These are phyloP conservation scores for Hypoxylon rubiginosum DNA, from an alignment of 2,329 filamentous ascomycete genomes.

Conservation along the genomic window DNA sequence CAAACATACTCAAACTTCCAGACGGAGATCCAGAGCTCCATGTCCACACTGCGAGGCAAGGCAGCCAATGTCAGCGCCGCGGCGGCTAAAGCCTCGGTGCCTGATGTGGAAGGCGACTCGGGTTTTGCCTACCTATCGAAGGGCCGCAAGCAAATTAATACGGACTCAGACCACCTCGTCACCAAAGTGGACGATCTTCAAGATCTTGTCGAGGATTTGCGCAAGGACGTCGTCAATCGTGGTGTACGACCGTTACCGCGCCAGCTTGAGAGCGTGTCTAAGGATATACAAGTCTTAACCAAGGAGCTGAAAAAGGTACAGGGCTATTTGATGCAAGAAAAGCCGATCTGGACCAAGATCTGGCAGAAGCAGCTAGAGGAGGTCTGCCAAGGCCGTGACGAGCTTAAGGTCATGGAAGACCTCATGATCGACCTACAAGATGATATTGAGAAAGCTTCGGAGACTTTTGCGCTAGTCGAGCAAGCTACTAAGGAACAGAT, in stretches of 20 bases:
- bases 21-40: conserved; percentile 87
- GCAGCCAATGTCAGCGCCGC: conserved; percentile 83
- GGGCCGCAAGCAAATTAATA: conserved; percentile 87
- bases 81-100: conserved; percentile 78
- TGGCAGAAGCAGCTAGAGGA: conserved; percentile 98
- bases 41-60: conserved; percentile 85
- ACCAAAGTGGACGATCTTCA: conserved; percentile 96
- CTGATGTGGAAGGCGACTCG: conserved; percentile 79
- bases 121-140: conserved; percentile 87
- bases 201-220: conserved; percentile 94
- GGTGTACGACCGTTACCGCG: conserved; percentile 92
- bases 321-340: conserved; percentile 90
- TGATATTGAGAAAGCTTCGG: conserved; percentile 92
- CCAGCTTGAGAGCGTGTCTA: conserved; percentile 89
- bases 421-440: conserved; percentile 92
- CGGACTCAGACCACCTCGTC: conserved; percentile 91
- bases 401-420: conserved; percentile 96
- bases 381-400: conserved; percentile 94
- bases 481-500: conserved; percentile 99
- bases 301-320: conserved; percentile 95
- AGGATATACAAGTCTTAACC: conserved; percentile 84
- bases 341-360: conserved; percentile 98
- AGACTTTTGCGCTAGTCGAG: conserved; percentile 95
- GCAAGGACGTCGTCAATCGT: conserved; percentile 94
- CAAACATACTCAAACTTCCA: conserved; percentile 95